Evolutionary conservation across 2,329 filamentous ascomycete genomes (phyloP).

Genomic region (Colletotrichum sp.): DNA sequence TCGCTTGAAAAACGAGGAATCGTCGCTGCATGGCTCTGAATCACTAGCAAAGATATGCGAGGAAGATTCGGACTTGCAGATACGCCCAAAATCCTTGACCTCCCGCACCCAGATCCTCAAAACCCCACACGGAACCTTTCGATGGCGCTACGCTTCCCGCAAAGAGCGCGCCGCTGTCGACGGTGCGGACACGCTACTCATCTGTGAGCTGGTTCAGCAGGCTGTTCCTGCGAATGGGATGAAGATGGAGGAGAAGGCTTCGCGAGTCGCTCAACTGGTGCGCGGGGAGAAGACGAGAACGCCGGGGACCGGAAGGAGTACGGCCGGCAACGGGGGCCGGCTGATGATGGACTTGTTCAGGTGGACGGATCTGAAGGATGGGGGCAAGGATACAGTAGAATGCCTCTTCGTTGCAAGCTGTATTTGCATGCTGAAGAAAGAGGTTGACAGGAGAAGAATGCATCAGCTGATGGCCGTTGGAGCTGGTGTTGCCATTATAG

Average conservation of each 20-base stretch:
- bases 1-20: constrained; percentile 21
- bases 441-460: constrained; percentile 62
- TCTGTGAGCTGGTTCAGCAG: constrained; percentile 54
- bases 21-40: background rate
- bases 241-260: constrained; percentile 21
- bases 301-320: constrained; percentile 37
- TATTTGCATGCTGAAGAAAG: constrained; percentile 68
- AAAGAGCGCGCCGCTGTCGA: constrained; percentile 47
- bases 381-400: constrained; percentile 45
- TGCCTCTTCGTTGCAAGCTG: constrained; percentile 61
- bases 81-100: constrained; percentile 42
- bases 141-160: constrained; percentile 60
- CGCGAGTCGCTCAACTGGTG: constrained; percentile 47
- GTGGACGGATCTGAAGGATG: constrained; percentile 38
- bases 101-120: constrained; percentile 53
- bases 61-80: constrained; percentile 23
- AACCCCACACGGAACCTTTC: constrained; percentile 54
- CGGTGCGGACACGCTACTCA: constrained; percentile 48
- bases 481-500: constrained; percentile 27
- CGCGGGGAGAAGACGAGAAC: constrained; percentile 44
- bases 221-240: constrained; percentile 28
- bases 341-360: constrained; percentile 47
- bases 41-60: constrained; percentile 21
- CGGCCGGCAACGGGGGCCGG: constrained; percentile 57
- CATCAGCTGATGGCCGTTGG: constrained; percentile 55